These are phyloP conservation scores for Rhytidiadelphus loreus DNA, from an alignment of 225 moss, liverwort and hornwort species.

Conservation along the genomic window DNA sequence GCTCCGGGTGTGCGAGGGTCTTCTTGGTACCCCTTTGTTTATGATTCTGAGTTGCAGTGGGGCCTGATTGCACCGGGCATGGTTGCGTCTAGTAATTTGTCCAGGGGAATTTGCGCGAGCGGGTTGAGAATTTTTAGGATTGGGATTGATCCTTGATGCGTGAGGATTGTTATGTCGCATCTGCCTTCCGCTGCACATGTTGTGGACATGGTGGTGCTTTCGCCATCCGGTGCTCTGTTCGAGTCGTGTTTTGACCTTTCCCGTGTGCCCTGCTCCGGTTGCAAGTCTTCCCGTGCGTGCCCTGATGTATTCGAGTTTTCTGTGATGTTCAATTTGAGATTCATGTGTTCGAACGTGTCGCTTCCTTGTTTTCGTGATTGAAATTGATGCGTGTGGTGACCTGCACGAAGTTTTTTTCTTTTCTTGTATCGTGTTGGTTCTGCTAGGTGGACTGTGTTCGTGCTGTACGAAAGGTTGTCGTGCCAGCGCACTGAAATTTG, in stretches of 20 bases:
- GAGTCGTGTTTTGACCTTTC: background rate
- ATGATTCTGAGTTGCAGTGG: background rate
- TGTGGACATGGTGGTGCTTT: background rate
- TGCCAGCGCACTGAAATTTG: background rate
- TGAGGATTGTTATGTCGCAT: background rate
- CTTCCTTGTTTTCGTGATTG: background rate
- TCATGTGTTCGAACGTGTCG: background rate
- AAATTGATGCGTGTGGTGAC: background rate
- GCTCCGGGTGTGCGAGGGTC: background rate
- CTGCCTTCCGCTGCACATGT: background rate
- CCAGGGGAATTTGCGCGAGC: background rate
- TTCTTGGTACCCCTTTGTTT: slow-evolving; percentile 8
- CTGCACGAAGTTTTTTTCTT: background rate
- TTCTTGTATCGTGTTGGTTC: background rate
- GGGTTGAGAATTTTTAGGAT: background rate
- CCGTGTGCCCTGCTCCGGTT: background rate
- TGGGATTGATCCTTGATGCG: background rate
- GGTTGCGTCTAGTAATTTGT: background rate
- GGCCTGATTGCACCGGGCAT: background rate
- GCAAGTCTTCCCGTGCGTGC: background rate
- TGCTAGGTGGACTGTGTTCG: background rate
- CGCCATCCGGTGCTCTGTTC: background rate
- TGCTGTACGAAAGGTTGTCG: background rate
- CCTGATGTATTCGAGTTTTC: background rate
- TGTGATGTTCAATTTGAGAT: background rate